Evolutionary conservation across 2,329 filamentous ascomycete genomes (phyloP).

Genomic region (Fusarium sp.): DNA sequence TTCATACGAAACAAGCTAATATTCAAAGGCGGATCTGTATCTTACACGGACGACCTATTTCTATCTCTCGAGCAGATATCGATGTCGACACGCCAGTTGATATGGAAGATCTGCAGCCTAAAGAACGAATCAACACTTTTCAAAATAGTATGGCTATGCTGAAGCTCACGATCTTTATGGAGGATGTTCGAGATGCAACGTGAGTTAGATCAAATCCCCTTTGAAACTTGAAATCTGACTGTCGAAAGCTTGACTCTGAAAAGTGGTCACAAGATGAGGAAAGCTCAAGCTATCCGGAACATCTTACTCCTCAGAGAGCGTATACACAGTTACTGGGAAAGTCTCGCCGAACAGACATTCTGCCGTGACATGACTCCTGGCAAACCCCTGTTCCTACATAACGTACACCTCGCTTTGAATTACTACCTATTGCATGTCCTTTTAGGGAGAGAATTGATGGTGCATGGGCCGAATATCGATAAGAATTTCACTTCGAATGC

Average conservation of each 20-base stretch:
- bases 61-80: slow-evolving; percentile 27
- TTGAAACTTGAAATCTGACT: not conserved
- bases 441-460: slow-evolving; percentile 36
- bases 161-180: slow-evolving; percentile 37
- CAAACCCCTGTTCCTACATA: slow-evolving; percentile 37
- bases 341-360: slow-evolving; percentile 27
- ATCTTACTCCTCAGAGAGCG: slow-evolving; percentile 17
- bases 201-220: not conserved
- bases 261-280: slow-evolving; percentile 8
- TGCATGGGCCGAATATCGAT: slow-evolving; percentile 10
- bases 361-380: slow-evolving; percentile 36
- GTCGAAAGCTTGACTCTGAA: slow-evolving; percentile 14
- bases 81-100: slow-evolving; percentile 22
- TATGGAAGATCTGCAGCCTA: slow-evolving; percentile 21
- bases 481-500: not conserved
- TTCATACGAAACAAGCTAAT: not conserved
- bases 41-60: slow-evolving; percentile 36
- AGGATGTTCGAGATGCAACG: slow-evolving; percentile 37
- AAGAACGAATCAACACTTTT: slow-evolving; percentile 32
- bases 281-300: slow-evolving; percentile 1
- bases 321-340: slow-evolving; percentile 25
- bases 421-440: slow-evolving; percentile 35
- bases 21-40: slow-evolving; percentile 30
- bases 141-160: slow-evolving; percentile 32
- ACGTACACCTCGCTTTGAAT: slow-evolving; percentile 36